Base-by-base conservation (phyloP, 2,329 filamentous ascomycete species). In the Chaetomium olivaceum region DNA sequence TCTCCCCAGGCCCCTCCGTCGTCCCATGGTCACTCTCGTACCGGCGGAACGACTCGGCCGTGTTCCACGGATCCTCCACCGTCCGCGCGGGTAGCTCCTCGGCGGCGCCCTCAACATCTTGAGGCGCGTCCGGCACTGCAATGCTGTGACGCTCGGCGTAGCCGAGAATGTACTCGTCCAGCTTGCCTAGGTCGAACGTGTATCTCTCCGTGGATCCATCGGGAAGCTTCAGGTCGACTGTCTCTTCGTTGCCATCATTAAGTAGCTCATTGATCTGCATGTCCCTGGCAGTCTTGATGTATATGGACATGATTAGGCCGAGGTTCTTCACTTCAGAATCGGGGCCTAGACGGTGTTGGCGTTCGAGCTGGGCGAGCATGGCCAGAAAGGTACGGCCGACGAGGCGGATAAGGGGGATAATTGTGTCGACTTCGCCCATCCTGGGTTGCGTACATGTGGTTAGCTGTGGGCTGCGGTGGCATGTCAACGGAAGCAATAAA, bases 351-450 rank as follows among this genome's bases (percentile, higher is more conserved):
- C 77, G 70, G 12, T 64, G 65, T 14, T 73, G 63, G 48, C 67
- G 65, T 56, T 79, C 77, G 25, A 80, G 73, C 19, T 68, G 72
- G 5, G 75, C 76, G 16, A 81, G 74, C 73, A 76, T 78, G 36
- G 74, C 61, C 14, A 80, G 73, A 68, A 81, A 77, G 74, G 77
- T 71, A 46, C 71, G 71, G 50, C 72, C 73, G 48, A 74, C 63
- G n/a, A 76, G 70, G 3, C 57, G 55, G 56, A 70, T 48, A 1
- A 67, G 65, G 2, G 51, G 66, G 0, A 66, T 23, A 14, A 74
- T 67, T 11, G 46, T 58, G 0, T 73, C 71, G 12, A 65, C 60
- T 25, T 77, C 73, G 31, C 75, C 73, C 62, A 70, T 63, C 65
- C 75, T 76, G 59, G 1, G 8, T 1, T 43, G 8, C 9, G 5